These are phyloP conservation scores for Byssothecium circinans DNA, from an alignment of 2,329 filamentous ascomycete species.

Conservation along the genomic window DNA sequence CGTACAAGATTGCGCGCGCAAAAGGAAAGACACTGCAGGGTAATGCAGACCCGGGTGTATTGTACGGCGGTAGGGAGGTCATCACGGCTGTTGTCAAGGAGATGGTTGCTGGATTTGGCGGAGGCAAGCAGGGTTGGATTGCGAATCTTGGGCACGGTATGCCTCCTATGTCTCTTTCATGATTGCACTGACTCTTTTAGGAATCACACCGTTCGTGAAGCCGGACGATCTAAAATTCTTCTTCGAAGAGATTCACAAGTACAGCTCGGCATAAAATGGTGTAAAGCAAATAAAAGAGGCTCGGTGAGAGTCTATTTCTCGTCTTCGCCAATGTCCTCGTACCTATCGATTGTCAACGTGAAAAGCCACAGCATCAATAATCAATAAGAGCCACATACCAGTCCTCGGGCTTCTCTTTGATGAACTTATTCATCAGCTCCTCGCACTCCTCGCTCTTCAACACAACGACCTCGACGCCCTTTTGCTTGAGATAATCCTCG, in stretches of 20 bases:
- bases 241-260: conserved; percentile 80
- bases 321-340: conserved; percentile 42
- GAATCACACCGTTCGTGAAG: conserved; percentile 91
- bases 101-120: conserved; percentile 84
- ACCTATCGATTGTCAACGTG: conserved; percentile 14
- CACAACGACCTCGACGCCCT: conserved; percentile 74
- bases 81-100: conserved; percentile 82
- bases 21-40: conserved; percentile 83
- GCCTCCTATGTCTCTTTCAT: conserved; percentile 28
- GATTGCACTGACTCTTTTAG: conserved; percentile 51
- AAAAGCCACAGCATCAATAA: background rate
- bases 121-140: conserved; percentile 91
- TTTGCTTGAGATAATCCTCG: conserved; percentile 67
- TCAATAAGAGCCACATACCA: conserved; percentile 54
- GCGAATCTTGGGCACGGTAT: conserved; percentile 92
- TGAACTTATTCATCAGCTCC: conserved; percentile 71
- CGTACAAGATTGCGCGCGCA: conserved; percentile 71
- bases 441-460: conserved; percentile 66
- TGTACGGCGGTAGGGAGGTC: conserved; percentile 80
- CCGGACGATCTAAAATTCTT: conserved; percentile 92
- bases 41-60: conserved; percentile 89
- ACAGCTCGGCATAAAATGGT: conserved; percentile 24
- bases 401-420: conserved; percentile 69
- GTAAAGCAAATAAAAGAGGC: background rate
- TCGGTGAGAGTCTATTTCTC: conserved; percentile 8